phyloP scores from a whole-genome alignment of 2,329 filamentous ascomycete genomes.

The Fusarium sarcochroum region DNA sequence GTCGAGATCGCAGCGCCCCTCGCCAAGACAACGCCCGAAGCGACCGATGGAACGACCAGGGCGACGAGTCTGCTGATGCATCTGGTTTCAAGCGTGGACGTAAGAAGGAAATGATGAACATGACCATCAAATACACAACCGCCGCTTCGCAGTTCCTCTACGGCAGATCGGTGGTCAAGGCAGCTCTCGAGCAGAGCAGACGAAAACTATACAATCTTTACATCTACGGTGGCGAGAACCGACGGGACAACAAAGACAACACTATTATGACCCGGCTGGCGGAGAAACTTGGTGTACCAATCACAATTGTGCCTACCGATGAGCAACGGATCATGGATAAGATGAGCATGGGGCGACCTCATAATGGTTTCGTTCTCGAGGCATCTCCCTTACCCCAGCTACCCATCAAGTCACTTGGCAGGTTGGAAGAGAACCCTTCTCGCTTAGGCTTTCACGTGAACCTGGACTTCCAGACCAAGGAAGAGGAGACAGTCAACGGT shows the following conservation, averaged over 20 bases:
- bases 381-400: slow-evolving; percentile 83
- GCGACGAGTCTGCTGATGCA: slow-evolving; percentile 3
- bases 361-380: slow-evolving; percentile 92
- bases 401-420: slow-evolving; percentile 72
- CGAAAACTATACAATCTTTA: slow-evolving; percentile 90
- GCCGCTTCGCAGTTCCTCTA: slow-evolving; percentile 94
- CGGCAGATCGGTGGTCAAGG: slow-evolving; percentile 83
- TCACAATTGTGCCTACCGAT: slow-evolving; percentile 70
- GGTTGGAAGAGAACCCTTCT: slow-evolving; percentile 60
- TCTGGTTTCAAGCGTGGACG: slow-evolving; percentile 36
- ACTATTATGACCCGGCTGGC: slow-evolving; percentile 62
- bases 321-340: slow-evolving; percentile 82
- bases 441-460: slow-evolving; percentile 69
- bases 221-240: slow-evolving; percentile 73
- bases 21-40: slow-evolving; percentile 20
- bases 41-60: slow-evolving; percentile 28
- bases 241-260: slow-evolving; percentile 64
- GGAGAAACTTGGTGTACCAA: slow-evolving; percentile 62
- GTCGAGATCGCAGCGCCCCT: slow-evolving; percentile 11
- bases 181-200: slow-evolving; percentile 76
- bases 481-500: slow-evolving; percentile 83
- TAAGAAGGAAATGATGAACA: slow-evolving; percentile 54
- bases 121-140: slow-evolving; percentile 74
- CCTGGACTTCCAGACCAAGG: slow-evolving; percentile 77
- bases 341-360: slow-evolving; percentile 84